A percentile compares a stretch with the other conserved stretches of the same genome.
phyloP scores from a whole-genome alignment of 2,329 filamentous ascomycete genomes.

The Drechslera avenae region DNA sequence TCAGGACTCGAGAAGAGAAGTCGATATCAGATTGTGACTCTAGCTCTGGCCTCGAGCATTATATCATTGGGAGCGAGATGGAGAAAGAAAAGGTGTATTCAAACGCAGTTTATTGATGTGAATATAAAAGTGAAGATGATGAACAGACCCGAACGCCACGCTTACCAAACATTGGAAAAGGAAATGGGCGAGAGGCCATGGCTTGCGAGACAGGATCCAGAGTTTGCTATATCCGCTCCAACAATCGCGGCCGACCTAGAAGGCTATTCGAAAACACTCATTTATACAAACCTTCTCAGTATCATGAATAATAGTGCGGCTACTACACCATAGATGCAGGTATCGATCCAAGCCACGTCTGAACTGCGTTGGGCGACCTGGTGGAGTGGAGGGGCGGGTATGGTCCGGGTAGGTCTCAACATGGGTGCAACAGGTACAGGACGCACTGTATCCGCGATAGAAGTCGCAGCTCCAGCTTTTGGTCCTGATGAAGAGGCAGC shows the following conservation, averaged over 20 bases:
- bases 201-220: background rate
- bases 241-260: too few relatives aligned
- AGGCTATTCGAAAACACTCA: background rate
- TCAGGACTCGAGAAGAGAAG: too few relatives aligned
- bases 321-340: slow-evolving; percentile 74
- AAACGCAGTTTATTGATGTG: too few relatives aligned
- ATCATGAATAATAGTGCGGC: slow-evolving; percentile 74
- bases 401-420: slow-evolving; percentile 23
- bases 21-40: too few relatives aligned
- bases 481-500: background rate
- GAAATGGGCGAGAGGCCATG: too few relatives aligned
- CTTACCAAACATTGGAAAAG: too few relatives aligned
- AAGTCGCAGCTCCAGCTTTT: slow-evolving; percentile 15
- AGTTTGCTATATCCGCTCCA: background rate
- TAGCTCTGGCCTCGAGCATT: too few relatives aligned
- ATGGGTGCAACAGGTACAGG: background rate
- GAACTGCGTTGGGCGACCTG: slow-evolving; percentile 40
- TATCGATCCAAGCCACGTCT: slow-evolving; percentile 76
- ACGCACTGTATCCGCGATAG: background rate
- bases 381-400: slow-evolving; percentile 16
- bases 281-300: slow-evolving; percentile 52
- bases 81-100: too few relatives aligned
- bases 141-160: too few relatives aligned
- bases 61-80: too few relatives aligned
- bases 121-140: too few relatives aligned